Evolutionary conservation across 176 grass and related monocot species (phyloP).

Genomic region (Avena sativa): DNA sequence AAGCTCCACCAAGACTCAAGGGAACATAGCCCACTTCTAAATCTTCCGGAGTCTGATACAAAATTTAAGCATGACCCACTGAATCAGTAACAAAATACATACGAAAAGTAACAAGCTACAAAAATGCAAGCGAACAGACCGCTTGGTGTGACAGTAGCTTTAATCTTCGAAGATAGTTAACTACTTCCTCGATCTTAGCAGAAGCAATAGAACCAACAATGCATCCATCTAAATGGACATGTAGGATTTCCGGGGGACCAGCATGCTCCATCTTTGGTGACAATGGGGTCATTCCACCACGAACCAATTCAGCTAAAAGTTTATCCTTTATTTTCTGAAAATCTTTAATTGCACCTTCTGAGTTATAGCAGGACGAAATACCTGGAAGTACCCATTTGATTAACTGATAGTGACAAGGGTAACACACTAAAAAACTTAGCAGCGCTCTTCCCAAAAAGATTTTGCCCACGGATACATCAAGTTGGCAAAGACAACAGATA

Average conservation of each 20-base stretch:
- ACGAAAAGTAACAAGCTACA: conserved; percentile 3
- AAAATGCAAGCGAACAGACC: conserved; percentile 43
- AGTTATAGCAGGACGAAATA: conserved; percentile 82
- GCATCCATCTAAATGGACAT: conserved; percentile 93
- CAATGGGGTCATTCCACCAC: conserved; percentile 76
- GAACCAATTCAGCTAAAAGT: conserved; percentile 68
- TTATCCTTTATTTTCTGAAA: conserved; percentile 68
- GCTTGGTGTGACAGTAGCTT: conserved; percentile 60
- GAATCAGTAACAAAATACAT: conserved; percentile 25
- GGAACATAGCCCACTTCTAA: conserved; percentile 95
- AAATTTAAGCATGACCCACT: conserved; percentile 1
- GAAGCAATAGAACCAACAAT: conserved; percentile 82
- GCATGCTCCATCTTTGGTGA: conserved; percentile 74
- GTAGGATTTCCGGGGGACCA: conserved; percentile 81
- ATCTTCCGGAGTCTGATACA: conserved; percentile 82
- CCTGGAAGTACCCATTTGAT: conserved; percentile 51
- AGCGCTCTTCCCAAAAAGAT: not conserved
- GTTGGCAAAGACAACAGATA: conserved; percentile 25
- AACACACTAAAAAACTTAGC: conserved; percentile 3
- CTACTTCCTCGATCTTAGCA: conserved; percentile 60
- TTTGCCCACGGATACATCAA: not conserved
- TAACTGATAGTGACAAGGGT: conserved; percentile 19
- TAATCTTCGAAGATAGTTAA: conserved; percentile 76
- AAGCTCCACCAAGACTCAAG: conserved; percentile 81
- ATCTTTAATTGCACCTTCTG: conserved; percentile 72